phyloP scores from a whole-genome alignment of 805 yeast genomes.

The Kurtzmaniella cleridarum region DNA sequence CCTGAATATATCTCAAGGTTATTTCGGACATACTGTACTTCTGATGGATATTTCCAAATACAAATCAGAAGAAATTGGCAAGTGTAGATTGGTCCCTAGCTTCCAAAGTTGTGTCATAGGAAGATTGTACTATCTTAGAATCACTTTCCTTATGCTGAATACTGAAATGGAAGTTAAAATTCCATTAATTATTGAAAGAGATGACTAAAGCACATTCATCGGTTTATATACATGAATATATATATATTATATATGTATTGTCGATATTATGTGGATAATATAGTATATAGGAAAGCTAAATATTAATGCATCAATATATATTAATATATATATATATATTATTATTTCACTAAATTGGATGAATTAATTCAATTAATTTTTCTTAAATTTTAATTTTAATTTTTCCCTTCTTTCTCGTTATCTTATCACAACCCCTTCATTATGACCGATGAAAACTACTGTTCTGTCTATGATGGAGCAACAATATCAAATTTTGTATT shows the following conservation, averaged over 20 bases:
- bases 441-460: constrained; percentile 11
- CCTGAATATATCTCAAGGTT: constrained; percentile 3
- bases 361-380: no score
- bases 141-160: constrained; percentile 15
- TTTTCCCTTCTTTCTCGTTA: no score
- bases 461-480: constrained; percentile 46
- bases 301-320: no score
- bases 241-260: no score
- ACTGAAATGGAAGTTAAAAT: constrained; percentile 20
- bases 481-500: constrained; percentile 43
- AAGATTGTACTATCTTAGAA: constrained; percentile 18
- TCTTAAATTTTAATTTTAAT: no score
- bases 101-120: constrained; percentile 26
- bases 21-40: constrained; percentile 8
- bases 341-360: no score
- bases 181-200: constrained; percentile 16
- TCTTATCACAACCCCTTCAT: not conserved
- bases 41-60: constrained; percentile 9
- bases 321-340: no score
- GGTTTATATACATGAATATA: no score
- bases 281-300: no score
- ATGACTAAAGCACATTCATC: not conserved
- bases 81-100: constrained; percentile 16
- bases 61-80: constrained; percentile 6
- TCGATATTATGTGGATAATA: no score